Conservation (phyloP, 345 rosid species). For the Mercurialis annua region DNA sequence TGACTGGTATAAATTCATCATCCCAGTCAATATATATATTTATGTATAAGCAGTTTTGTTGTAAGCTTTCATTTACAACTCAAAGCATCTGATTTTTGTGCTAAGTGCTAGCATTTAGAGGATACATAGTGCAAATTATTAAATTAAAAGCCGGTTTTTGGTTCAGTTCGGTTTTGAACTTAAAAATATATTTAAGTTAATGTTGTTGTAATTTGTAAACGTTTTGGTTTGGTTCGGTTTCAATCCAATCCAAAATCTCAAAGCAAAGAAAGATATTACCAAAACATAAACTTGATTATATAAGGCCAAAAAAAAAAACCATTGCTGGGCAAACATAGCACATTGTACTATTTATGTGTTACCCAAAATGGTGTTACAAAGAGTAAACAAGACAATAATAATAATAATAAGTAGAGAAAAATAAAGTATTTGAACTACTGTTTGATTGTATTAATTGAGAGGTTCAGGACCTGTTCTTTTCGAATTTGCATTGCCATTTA, state of each 20-base stretch:
- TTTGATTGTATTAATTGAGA: background rate
- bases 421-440: no score
- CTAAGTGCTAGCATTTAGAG: background rate
- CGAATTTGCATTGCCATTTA: conserved; percentile 7
- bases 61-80: background rate
- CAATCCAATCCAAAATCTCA: background rate
- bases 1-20: background rate
- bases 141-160: no score
- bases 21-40: conserved; percentile 7
- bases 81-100: background rate
- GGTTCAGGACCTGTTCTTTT: background rate
- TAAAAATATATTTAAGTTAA: no score
- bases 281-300: background rate
- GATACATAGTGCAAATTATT: no score
- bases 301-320: background rate
- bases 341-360: background rate
- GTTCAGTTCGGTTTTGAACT: no score
- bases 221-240: background rate
- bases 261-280: background rate
- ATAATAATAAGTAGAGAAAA: no score
- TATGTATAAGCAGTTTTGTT: background rate
- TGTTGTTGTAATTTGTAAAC: no score
- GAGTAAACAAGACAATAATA: no score
- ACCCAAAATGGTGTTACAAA: no score
- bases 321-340: background rate